Evolutionary conservation across 2,329 filamentous ascomycete species (phyloP).

Genomic region (Chalara sp.): DNA sequence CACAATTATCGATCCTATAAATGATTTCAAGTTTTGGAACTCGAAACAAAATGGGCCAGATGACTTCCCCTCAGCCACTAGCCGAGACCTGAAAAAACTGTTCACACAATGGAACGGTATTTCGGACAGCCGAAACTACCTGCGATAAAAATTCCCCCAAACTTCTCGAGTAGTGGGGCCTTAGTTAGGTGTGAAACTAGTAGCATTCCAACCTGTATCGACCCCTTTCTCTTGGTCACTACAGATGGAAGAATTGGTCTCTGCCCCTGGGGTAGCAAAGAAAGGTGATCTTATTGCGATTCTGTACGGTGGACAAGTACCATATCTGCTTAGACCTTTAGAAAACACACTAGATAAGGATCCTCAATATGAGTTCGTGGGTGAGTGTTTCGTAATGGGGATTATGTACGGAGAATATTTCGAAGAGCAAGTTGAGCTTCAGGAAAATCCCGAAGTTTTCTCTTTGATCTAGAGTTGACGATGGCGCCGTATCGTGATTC

Average conservation of each 20-base stretch:
- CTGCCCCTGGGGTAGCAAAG: conserved; percentile 2
- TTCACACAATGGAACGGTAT: neutral
- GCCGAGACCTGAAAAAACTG: neutral
- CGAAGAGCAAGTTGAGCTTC: neutral
- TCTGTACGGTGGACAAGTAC: conserved; percentile 9
- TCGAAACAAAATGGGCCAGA: neutral
- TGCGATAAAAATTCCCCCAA: neutral
- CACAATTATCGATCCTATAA: neutral
- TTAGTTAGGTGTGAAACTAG: neutral
- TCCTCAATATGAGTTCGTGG: conserved; percentile 15
- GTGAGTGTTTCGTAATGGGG: conserved; percentile 21
- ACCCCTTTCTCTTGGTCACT: neutral
- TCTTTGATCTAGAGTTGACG: neutral
- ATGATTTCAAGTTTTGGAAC: neutral
- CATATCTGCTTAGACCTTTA: conserved; percentile 5
- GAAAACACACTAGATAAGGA: neutral
- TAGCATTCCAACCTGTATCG: neutral
- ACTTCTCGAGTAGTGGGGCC: neutral
- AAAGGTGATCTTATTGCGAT: conserved; percentile 9
- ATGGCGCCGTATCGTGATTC: no score
- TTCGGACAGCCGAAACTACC: neutral
- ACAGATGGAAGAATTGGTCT: neutral
- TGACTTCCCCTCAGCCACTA: neutral
- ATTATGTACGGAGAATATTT: conserved; percentile 20
- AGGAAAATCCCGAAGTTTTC: neutral